These are phyloP conservation scores for Venustampulla echinocandica DNA, from an alignment of 495 filamentous ascomycete species.

Conservation along the genomic window DNA sequence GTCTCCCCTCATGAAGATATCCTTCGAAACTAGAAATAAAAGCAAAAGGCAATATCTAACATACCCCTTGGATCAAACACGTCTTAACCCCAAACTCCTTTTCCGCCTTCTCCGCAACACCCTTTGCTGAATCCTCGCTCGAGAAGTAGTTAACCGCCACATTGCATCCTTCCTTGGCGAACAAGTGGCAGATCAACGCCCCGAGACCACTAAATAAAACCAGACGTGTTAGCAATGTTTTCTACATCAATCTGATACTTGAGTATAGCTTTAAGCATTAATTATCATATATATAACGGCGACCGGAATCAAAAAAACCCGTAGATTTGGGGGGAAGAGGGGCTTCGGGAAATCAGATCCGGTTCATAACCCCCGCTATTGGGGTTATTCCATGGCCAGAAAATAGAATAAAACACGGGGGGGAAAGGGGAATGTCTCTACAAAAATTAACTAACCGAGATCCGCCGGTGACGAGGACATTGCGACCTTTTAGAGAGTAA, in stretches of 20 bases:
- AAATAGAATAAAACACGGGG: neutral
- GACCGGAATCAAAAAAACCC: too few species aligned
- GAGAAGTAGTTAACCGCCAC: conserved; percentile 63
- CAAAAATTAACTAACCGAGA: conserved; percentile 47
- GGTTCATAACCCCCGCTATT: too few species aligned
- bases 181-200: conserved; percentile 51
- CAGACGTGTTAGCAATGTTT: neutral
- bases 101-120: conserved; percentile 43
- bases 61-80: conserved; percentile 50
- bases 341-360: too few species aligned
- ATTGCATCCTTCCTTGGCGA: conserved; percentile 58
- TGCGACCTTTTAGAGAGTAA: conserved; percentile 52
- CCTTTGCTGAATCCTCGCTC: conserved; percentile 43
- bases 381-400: neutral
- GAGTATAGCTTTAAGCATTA: too few species aligned
- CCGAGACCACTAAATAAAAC: conserved; percentile 50
- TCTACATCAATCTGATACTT: neutral
- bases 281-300: too few species aligned
- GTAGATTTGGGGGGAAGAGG: too few species aligned
- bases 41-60: too few species aligned
- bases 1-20: too few species aligned
- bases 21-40: too few species aligned
- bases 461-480: conserved; percentile 60
- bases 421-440: neutral
- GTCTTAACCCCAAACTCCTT: conserved; percentile 46